Evolutionary conservation across 2,329 filamentous ascomycete genomes (phyloP).

Genomic region (Colletotrichum sublineola): DNA sequence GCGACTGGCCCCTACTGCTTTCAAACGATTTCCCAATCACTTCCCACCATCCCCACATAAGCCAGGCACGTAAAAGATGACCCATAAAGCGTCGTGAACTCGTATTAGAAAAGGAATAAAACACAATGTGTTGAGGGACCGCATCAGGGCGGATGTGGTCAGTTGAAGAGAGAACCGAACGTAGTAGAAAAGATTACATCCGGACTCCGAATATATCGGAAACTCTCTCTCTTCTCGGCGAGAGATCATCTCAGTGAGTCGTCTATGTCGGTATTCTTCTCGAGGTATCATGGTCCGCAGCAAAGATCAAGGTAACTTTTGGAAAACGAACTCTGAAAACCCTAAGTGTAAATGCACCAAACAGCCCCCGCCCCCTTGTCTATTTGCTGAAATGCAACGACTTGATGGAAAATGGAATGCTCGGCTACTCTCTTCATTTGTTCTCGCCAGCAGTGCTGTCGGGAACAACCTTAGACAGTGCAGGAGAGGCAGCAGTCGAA

Average conservation of each 20-base stretch:
- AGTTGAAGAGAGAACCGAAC: conserved; percentile 46
- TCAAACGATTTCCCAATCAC: conserved; percentile 13
- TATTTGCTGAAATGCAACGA: conserved; percentile 65
- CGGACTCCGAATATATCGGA: conserved; percentile 45
- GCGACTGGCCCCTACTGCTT: conserved; percentile 21
- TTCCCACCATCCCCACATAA: conserved; percentile 12
- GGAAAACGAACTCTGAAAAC: conserved; percentile 61
- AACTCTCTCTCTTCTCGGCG: conserved; percentile 49
- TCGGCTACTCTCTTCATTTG: conserved; percentile 53
- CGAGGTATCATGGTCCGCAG: conserved; percentile 64
- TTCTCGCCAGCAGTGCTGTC: conserved; percentile 60
- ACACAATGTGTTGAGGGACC: conserved; percentile 30
- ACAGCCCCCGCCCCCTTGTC: conserved; percentile 60
- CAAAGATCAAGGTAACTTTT: conserved; percentile 62
- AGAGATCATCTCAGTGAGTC: conserved; percentile 53
- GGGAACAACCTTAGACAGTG: conserved; percentile 72
- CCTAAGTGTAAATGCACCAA: conserved; percentile 62
- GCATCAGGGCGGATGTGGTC: conserved; percentile 28
- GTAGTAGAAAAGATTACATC: conserved; percentile 50
- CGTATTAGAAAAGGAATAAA: conserved; percentile 42
- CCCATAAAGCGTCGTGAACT: conserved; percentile 42
- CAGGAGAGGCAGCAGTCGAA: conserved; percentile 75
- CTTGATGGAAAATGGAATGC: conserved; percentile 48
- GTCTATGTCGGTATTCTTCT: conserved; percentile 57
- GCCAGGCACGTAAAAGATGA: conserved; percentile 36